Base-by-base conservation (phyloP, 768 basidiomycete genomes). In the Hypholoma fasciculare region DNA sequence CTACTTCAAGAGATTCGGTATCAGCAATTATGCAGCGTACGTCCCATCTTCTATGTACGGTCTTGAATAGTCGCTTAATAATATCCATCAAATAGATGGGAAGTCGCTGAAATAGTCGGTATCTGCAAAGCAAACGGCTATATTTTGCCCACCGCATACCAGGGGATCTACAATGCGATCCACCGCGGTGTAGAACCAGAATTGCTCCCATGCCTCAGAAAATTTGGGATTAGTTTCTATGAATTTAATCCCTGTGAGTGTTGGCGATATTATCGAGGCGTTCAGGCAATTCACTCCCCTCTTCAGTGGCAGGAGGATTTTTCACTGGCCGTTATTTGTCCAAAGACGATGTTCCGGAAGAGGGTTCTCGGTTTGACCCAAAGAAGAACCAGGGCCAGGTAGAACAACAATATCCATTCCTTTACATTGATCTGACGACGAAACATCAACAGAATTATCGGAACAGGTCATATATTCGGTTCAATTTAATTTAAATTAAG, bases 1-100 rank as follows among this genome's bases (percentile, higher is more conserved):
- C 0, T 75, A 78, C 47, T 86, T 86, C 65, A 81, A 85, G 58
- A 76, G 78, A n/a, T 82, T 87, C 57, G 85, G 86, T 2, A 73
- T 88, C 60, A 86, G 85, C 63, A 87, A 87, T 67, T 87, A 74
- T 56, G 74, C 80, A 4, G 76, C 86, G 81, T 83, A 43, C 54
- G 66, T 67, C 40, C 11, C 20, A 13, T 36, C 16, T 46, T 48
- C 38, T 16, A 26, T 7, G 6, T 8, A 23, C 23, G 4, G 23
- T 23, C 23, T 23, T 23, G 23, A 23, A 4, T 23, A 4, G 23
- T 23, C 23, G 17, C 4, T 7, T 3, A 19, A 16, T 20, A 37
- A 13, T 51, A 19, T n/a, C 48, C 20, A 30, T 27, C 6, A 20
- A 7, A 42, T 57, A 77, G 84, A 0, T 86, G 83, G 82, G 84